Conservation (phyloP, 805 yeast species). For the Alloascoidea hylecoeti region DNA sequence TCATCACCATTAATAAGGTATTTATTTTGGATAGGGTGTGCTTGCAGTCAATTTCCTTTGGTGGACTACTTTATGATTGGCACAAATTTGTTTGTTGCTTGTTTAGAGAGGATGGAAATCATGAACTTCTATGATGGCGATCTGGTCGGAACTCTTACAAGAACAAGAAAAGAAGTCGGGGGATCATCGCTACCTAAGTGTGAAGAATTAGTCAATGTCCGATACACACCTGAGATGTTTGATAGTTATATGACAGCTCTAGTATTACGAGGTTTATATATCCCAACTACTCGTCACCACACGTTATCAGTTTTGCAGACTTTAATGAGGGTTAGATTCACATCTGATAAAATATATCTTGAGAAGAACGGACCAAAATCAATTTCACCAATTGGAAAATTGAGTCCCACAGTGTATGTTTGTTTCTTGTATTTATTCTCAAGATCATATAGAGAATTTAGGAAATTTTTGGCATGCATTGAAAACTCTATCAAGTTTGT, state of each 20-base stretch:
- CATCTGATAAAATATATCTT: no score
- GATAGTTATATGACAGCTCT: background rate
- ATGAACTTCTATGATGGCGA: background rate
- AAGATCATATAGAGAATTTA: no score
- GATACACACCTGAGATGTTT: background rate
- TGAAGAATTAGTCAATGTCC: background rate
- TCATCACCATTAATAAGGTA: background rate
- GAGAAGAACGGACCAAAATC: no score
- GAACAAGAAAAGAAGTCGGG: background rate
- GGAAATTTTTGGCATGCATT: no score
- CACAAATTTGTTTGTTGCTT: background rate
- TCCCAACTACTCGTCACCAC: no score
- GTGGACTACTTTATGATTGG: background rate
- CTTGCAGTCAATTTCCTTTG: background rate
- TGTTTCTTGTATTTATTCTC: no score
- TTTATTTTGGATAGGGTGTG: background rate
- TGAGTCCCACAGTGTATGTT: no score
- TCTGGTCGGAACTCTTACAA: background rate
- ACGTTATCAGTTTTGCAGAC: no score
- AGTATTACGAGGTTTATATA: background rate
- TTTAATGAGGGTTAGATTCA: no score
- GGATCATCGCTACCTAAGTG: background rate
- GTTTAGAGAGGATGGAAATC: background rate
- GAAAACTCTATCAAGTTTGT: no score
- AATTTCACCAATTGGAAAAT: no score